A percentile compares a stretch with the other conserved stretches of the same genome.
Evolutionary conservation across 345 rosid genomes (phyloP).

Genomic region (Laguncularia racemosa): DNA sequence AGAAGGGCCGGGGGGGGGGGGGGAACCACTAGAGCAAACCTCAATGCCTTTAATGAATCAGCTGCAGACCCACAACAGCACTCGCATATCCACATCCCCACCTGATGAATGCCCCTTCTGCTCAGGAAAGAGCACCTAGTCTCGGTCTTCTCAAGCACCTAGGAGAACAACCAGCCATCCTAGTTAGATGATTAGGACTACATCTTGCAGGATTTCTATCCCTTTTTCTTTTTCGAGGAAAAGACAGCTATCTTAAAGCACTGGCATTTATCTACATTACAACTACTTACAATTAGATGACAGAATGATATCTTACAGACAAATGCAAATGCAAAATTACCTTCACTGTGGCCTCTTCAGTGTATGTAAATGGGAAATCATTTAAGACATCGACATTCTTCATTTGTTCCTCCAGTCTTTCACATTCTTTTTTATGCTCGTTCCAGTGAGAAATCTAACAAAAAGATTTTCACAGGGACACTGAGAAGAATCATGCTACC

Average conservation of each 20-base stretch:
- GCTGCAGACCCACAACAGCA: slow-evolving; percentile 45
- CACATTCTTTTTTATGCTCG: slow-evolving; percentile 76
- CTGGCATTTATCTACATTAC: not conserved
- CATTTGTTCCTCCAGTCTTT: slow-evolving; percentile 79
- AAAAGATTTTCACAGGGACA: not conserved
- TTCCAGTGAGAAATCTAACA: slow-evolving; percentile 60
- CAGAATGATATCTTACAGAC: not conserved
- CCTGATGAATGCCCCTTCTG: slow-evolving; percentile 51
- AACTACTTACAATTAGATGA: not conserved
- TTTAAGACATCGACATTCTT: slow-evolving; percentile 41
- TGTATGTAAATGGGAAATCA: slow-evolving; percentile 73
- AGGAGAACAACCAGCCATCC: not conserved
- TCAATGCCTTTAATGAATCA: slow-evolving; percentile 14
- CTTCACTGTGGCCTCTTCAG: slow-evolving; percentile 59
- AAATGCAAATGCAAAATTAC: slow-evolving; percentile 16
- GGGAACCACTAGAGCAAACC: slow-evolving; percentile 32
- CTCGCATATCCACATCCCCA: slow-evolving; percentile 75
- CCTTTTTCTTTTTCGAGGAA: not conserved
- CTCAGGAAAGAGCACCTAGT: slow-evolving; percentile 66
- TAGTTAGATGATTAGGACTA: too few species aligned
- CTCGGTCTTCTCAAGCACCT: slow-evolving; percentile 46
- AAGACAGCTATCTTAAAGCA: not conserved
- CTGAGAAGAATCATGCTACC: not conserved
- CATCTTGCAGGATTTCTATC: too few species aligned
- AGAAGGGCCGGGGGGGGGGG: too few species aligned